Evolutionary conservation across 139 green algal genomes (phyloP).

Genomic region (Helicosporidium sp.): DNA sequence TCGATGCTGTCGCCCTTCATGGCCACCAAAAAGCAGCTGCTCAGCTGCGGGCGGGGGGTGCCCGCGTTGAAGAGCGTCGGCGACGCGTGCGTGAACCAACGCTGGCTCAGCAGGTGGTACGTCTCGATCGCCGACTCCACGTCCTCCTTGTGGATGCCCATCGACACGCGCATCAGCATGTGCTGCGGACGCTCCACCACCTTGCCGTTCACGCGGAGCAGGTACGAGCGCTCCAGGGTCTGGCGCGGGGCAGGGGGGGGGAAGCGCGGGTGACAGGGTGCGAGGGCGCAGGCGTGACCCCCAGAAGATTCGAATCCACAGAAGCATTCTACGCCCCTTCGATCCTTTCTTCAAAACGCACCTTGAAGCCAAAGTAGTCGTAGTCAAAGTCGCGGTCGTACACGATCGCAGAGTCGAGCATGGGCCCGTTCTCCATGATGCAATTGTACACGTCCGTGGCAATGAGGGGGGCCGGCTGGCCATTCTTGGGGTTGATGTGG

Average conservation of each 20-base stretch:
- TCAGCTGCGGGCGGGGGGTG: slow-evolving; percentile 80
- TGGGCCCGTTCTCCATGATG: slow-evolving; percentile 61
- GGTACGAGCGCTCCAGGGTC: slow-evolving; percentile 96
- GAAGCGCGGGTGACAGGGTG: not conserved
- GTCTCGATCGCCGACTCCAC: slow-evolving; percentile 53
- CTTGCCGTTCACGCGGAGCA: slow-evolving; percentile 81
- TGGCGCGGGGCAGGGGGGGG: slow-evolving; percentile 10
- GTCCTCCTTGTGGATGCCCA: slow-evolving; percentile 83
- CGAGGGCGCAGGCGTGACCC: too few species aligned
- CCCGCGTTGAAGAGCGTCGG: slow-evolving; percentile 97
- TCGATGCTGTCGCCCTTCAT: slow-evolving; percentile 93
- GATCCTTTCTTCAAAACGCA: slow-evolving; percentile 6
- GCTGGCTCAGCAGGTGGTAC: slow-evolving; percentile 79
- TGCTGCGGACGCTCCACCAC: slow-evolving; percentile 97
- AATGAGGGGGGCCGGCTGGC: slow-evolving; percentile 58
- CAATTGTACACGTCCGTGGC: slow-evolving; percentile 78
- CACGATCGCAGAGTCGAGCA: slow-evolving; percentile 86
- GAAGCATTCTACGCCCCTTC: too few species aligned
- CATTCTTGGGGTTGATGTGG: slow-evolving; percentile 81
- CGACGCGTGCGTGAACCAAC: slow-evolving; percentile 93
- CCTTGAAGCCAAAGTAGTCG: slow-evolving; percentile 99
- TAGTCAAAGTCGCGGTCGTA: slow-evolving; percentile 99
- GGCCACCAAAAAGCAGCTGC: slow-evolving; percentile 82
- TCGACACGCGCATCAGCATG: slow-evolving; percentile 97
- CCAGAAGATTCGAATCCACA: too few species aligned